These are phyloP conservation scores for Microbotryum scabiosae DNA, from an alignment of 1,284 basidiomycete genomes.

Conservation along the genomic window DNA sequence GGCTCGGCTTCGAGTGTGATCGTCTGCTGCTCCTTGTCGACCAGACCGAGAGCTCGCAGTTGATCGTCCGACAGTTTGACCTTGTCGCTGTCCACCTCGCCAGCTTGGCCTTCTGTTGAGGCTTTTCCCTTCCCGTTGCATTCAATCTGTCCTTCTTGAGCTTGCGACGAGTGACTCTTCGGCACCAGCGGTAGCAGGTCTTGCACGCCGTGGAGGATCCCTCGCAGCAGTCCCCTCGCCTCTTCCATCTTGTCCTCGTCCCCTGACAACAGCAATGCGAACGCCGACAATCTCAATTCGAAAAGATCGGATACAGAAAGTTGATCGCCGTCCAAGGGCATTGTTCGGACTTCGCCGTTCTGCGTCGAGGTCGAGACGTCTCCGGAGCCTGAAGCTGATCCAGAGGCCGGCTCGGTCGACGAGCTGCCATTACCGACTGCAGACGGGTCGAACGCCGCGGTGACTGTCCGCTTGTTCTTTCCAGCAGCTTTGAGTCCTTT, in stretches of 20 bases:
- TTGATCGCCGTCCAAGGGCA: conserved; percentile 26
- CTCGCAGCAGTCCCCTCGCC: conserved; percentile 16
- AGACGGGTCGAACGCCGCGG: no score
- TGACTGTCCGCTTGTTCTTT: no score
- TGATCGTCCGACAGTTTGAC: not conserved
- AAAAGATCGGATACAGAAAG: conserved; percentile 27
- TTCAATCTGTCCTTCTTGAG: no score
- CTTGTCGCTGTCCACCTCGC: conserved; percentile 3
- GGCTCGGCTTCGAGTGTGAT: not conserved
- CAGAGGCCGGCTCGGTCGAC: no score
- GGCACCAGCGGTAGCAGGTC: conserved; percentile 12
- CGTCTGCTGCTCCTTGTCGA: not conserved
- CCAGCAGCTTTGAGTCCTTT: no score
- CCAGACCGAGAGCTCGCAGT: conserved; percentile 17
- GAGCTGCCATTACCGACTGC: no score
- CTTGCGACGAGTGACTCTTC: no score
- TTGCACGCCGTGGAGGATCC: conserved; percentile 29
- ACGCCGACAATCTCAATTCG: conserved; percentile 15
- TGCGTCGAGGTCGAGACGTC: not conserved
- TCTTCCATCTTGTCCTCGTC: conserved; percentile 15
- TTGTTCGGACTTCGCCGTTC: conserved; percentile 14
- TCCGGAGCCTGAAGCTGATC: no score
- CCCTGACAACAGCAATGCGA: conserved; percentile 11
- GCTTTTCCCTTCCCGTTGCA: no score
- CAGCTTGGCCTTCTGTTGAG: not conserved